Evolutionary conservation across 176 grass and related monocot genomes (phyloP), one percentile per base, ranked within the genome.

Genomic region (Cenchrus fungigraminus): DNA sequence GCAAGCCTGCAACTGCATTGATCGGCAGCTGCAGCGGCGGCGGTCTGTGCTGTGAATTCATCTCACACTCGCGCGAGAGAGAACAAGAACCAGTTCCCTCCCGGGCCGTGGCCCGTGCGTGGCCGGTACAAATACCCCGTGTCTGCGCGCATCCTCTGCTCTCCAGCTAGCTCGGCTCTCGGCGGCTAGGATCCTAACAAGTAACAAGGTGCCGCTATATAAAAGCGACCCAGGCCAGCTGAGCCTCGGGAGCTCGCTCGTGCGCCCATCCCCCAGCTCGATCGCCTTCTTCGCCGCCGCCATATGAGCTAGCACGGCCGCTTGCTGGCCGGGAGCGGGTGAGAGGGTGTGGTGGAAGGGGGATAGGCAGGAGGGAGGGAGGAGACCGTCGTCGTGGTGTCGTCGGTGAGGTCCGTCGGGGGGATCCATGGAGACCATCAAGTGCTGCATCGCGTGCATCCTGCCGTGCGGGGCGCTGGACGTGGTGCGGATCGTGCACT

Each of bases 391-490:
- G 22, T 25, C 22, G 22, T 25, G 22, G 22, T 25, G 22, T 25
- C 22, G 29, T 28, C 17, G 70, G 73, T 8, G 47, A 62, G 70
- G 44, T 60, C 6, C 58, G n/a, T 9, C 31, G 16, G 16, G 6
- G 45, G 45, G 45, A 46, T 46, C 45, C 4, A 95, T 93, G 93
- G 97, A 96, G 31, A 89, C 97, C n/a, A 91, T 99, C 79, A 79
- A 94, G 84, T 99, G 97, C 77, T 99, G 97, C 92, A 99, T 99
- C 87, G 86, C 97, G 58, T 99, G 97, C 87, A 99, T 99, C 87
- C 86, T 99, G 59, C 97, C 97, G 32, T 99, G 97, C 75, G 97
- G 97, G 5, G 97, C 97, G 42, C 88, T 99, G 79, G 97, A 99
- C 79, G 91, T 99, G 68, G 80, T 99, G 86, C 91, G 97, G 68